Evolutionary conservation across 805 yeast genomes (phyloP), one percentile per base, ranked within the genome.

Genomic region (Candida montana): DNA sequence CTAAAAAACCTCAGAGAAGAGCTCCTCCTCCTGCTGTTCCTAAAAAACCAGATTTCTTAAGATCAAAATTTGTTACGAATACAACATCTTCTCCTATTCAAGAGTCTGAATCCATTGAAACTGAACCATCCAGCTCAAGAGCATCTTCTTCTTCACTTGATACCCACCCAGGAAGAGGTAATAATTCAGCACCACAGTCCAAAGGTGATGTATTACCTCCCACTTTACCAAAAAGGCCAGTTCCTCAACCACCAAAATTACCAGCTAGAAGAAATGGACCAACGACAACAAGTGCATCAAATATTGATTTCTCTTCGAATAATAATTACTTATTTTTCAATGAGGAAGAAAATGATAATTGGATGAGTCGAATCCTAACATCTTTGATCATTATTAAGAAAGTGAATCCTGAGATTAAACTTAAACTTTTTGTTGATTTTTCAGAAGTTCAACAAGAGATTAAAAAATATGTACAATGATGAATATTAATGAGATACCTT

Each of bases 351-450:
- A 69, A 70, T 19, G 80, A 75, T 17, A 50, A 64, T 16, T 82
- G 90, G 90, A 71, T 69, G 41, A 62, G 63, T 26, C 66, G 87
- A 33, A 65, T 78, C 2, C 47, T 60, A n/a, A 53, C 59, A 0
- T 48, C 58, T 6, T 23, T 49, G 11, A 38, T 54, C n/a, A 31
- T 55, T 3, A 41, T 56, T 11, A 41, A 45, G 21, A 50, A 51
- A 23, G 42, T 45, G 13, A 50, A 50, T 7, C 32, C 39, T n/a
- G 37, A 43, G 10, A 47, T 49, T 30, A 43, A 43, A 29, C 35
- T 55, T 28, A 48, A 41, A 30, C 23, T 56, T 5, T 56, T 53
- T 31, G 40, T 31, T 9, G 59, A 56, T 42, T 54, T 49, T 27
- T 39, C 44, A 16, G 59, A 56, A 30, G 47, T 56, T 12, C 49